phyloP scores from a whole-genome alignment of 257 asterid genomes.

The Mentha longifolia region DNA sequence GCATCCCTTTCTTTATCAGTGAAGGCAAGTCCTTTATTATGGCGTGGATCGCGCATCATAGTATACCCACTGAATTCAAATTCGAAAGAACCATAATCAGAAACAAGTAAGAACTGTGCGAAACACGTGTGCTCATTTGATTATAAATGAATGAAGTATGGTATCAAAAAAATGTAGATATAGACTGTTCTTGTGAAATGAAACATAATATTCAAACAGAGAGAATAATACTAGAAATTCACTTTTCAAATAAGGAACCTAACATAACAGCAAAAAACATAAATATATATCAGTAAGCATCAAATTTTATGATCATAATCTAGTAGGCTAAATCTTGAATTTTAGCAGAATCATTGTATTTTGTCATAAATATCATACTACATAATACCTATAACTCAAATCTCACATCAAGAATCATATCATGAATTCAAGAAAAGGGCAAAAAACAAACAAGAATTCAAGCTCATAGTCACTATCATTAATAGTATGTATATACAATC shows the following conservation, averaged over 20 bases:
- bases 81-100: background rate
- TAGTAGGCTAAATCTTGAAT: slow-evolving; percentile 3
- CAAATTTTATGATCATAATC: background rate
- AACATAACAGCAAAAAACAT: background rate
- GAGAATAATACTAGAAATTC: background rate
- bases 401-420: slow-evolving; percentile 1
- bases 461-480: slow-evolving; percentile 4
- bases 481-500: slow-evolving; percentile 7
- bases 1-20: slow-evolving; percentile 82
- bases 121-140: background rate
- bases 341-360: background rate
- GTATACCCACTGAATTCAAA: slow-evolving; percentile 63
- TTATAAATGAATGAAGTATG: background rate
- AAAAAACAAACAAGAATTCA: slow-evolving; percentile 14
- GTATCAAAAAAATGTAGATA: background rate
- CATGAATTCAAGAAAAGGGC: background rate
- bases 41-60: slow-evolving; percentile 87
- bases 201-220: background rate
- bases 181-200: background rate
- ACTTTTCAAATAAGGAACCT: background rate
- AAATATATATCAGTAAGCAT: slow-evolving; percentile 11
- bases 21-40: slow-evolving; percentile 92
- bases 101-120: background rate
- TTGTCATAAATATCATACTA: no score
- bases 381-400: background rate